Evolutionary conservation across 108 stramenopile species (phyloP), one percentile per base, ranked within the genome.

Genomic region (Aureococcus anophagefferens): DNA sequence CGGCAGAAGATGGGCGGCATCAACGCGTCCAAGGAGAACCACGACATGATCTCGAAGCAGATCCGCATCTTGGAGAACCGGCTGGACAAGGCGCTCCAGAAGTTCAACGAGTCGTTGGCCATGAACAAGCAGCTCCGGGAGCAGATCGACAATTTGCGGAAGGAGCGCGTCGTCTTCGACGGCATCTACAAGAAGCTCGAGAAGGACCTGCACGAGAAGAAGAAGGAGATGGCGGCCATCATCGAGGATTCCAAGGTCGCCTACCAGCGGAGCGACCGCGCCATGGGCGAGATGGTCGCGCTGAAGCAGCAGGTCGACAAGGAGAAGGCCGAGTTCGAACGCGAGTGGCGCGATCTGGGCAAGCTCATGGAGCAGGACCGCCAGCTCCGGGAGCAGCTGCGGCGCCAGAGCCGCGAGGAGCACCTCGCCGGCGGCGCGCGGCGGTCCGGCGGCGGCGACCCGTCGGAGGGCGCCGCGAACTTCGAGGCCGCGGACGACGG

Each of bases 171-270:
- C 21, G 83, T 84, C 33, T 85, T 84, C 33, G 84, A 85, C 46
- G 81, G 71, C 59, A 84, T 85, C 51, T 85, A 85, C 74, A 82
- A 84, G 76, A 84, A 84, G 67, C 76, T 85, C 0, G 84, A 85
- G 68, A 77, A 81, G 29, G 83, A 81, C 34, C 59, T 85, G 34
- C 83, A 85, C 44, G 75, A 74, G 25, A 82, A 84, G 64, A 84
- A 84, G 33, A 85, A 85, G 66, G 84, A 85, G 67, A 85, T 85
- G 84, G 79, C 79, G 29, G 79, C 75, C 13, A 77, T 85, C 25
- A 84, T 85, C n/a, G 72, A 82, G 31, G 84, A 82, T 59, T 76
- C 75, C 76, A 85, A 84, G 30, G 31, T 68, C 25, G 83, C 83
- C 13, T 84, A 82, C 79, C 75, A 75, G 44, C 83, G 77, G 45